These are phyloP conservation scores for Venturia aucupariae DNA, from an alignment of 2,329 filamentous ascomycete genomes.

Conservation along the genomic window DNA sequence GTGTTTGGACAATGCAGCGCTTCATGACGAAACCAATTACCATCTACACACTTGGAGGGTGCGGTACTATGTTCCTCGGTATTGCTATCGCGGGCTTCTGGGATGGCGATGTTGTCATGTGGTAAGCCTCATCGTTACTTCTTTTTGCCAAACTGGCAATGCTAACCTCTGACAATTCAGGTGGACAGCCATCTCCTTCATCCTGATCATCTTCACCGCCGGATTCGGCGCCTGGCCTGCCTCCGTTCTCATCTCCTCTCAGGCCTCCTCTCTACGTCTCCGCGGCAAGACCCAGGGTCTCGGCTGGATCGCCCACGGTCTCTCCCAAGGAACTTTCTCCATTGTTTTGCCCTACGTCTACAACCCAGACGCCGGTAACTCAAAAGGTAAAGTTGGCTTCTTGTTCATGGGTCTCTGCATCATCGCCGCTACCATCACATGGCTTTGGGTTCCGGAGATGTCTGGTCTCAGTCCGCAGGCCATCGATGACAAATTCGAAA, in stretches of 20 bases:
- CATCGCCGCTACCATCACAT: constrained; percentile 31
- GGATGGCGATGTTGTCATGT: constrained; percentile 29
- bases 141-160: background rate
- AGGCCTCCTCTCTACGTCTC: constrained; percentile 36
- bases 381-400: constrained; percentile 35
- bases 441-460: constrained; percentile 44
- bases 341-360: constrained; percentile 44
- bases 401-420: constrained; percentile 30
- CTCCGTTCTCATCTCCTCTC: constrained; percentile 34
- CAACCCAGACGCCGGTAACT: constrained; percentile 36
- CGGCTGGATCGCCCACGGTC: constrained; percentile 34
- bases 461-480: constrained; percentile 39
- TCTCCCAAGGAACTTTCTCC: constrained; percentile 35
- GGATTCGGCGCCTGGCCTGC: constrained; percentile 37
- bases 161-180: constrained; percentile 19
- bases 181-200: constrained; percentile 33
- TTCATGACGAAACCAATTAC: constrained; percentile 34
- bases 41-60: constrained; percentile 26
- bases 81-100: constrained; percentile 42
- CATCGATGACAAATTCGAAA: constrained; percentile 37
- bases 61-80: constrained; percentile 33
- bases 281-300: constrained; percentile 37
- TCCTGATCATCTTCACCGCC: constrained; percentile 33
- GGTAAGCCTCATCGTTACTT: constrained; percentile 23
- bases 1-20: constrained; percentile 36